These are phyloP conservation scores for Parathielavia appendiculata DNA, from an alignment of 495 filamentous ascomycete species.

Conservation along the genomic window DNA sequence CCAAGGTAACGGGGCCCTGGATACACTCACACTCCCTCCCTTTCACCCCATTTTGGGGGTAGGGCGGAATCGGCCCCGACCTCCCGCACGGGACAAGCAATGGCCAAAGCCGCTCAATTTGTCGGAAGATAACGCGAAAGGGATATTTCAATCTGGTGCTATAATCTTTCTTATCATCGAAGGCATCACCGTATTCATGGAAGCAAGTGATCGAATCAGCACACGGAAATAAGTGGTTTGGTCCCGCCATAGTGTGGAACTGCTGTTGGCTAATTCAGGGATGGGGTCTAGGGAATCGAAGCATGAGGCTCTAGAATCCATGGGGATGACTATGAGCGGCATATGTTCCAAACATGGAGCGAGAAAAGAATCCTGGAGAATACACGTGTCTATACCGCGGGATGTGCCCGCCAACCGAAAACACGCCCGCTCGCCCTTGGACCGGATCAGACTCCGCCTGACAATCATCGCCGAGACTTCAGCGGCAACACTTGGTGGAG, in stretches of 20 bases:
- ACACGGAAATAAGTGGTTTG: no score
- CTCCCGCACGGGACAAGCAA: background rate
- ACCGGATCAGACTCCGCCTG: background rate
- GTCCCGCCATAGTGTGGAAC: no score
- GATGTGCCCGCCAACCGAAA: background rate
- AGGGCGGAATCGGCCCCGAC: background rate
- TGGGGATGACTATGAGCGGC: no score
- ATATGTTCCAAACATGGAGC: no score
- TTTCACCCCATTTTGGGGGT: background rate
- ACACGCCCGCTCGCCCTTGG: background rate
- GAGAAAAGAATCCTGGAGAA: no score
- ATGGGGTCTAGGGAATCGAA: no score
- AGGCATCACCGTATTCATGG: no score
- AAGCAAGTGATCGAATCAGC: no score
- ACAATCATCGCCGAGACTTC: background rate
- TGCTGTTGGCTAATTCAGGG: no score
- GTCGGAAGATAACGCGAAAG: background rate
- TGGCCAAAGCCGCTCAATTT: background rate
- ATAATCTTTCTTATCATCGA: background rate
- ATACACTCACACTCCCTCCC: background rate
- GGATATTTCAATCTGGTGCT: background rate
- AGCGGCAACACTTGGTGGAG: background rate
- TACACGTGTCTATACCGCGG: background rate
- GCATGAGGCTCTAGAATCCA: no score
- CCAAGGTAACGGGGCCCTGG: no score